Percentiles rank a stretch among this genome's conserved stretches.
Conservation (phyloP, 129 eudicot genomes). For the Pseudognaphalium luteoalbum region DNA sequence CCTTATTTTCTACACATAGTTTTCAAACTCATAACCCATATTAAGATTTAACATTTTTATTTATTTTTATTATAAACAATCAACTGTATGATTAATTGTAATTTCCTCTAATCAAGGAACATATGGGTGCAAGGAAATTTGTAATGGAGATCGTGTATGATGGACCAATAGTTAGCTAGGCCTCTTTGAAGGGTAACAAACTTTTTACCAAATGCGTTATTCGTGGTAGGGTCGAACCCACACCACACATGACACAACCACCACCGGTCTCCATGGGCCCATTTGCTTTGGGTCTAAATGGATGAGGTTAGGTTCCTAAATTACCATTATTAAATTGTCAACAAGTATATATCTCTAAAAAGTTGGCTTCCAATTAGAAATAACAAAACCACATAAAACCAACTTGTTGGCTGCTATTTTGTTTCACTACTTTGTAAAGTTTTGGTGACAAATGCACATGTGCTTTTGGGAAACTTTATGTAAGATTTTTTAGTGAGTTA, state of each 20-base stretch:
- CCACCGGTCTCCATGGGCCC: neutral
- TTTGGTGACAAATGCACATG: conserved; percentile 10
- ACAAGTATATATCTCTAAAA: neutral
- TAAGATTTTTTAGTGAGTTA: neutral
- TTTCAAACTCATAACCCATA: too few relatives aligned
- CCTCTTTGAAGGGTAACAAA: neutral
- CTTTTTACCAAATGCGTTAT: conserved; percentile 29
- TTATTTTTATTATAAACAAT: too few relatives aligned
- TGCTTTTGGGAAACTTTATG: neutral
- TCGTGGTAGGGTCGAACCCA: conserved; percentile 17
- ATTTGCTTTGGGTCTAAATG: conserved; percentile 27
- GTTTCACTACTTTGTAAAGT: conserved; percentile 21
- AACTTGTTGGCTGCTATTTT: conserved; percentile 17
- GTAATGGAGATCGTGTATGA: neutral
- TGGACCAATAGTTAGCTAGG: neutral
- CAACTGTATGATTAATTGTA: too few relatives aligned
- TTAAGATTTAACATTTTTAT: too few relatives aligned
- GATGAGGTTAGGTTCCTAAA: conserved; percentile 29
- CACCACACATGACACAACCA: conserved; percentile 21
- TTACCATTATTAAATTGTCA: neutral
- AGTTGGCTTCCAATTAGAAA: conserved; percentile 11
- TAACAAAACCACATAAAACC: neutral
- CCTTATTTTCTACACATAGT: too few relatives aligned
- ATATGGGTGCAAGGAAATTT: neutral
- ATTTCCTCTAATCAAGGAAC: neutral